Base-by-base conservation (phyloP, 2,329 filamentous ascomycete species). In the Stenocarpella maydis region DNA sequence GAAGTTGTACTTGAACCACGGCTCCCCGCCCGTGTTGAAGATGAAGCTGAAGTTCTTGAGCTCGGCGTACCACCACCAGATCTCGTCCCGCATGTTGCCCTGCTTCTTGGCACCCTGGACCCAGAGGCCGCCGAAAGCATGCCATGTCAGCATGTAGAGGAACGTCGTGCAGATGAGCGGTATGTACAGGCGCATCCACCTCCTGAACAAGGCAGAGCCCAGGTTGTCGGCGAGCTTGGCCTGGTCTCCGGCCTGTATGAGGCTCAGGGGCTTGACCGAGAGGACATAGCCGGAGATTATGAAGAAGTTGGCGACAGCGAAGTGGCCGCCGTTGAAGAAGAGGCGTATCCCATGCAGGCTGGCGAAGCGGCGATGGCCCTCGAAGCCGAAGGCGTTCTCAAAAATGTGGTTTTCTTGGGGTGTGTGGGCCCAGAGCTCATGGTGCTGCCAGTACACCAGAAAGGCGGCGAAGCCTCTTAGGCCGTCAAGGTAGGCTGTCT, bases 21-120 rank as follows among this genome's bases (percentile, higher is more conserved):
- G 84, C 12, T 84, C 79, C 1, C 85, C 86, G 8, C 88, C 87
- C 9, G 82, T 82, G 50, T 86, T 85, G 79, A 88, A 92, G 47
- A 91, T 76, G 75, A 90, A 92, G 77, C 86, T 92, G 79, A 90
- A 92, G 77, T 91, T 91, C 76, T 92, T 92, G 75, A 87, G 82
- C 75, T 92, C 87, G 70, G 76, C 70, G 72, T 85, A 86, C 74
- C 84, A 82, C 7, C 76, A 73, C 80, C 84, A 86, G 1, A 88
- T 71, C 73, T 90, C 87, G 14, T 82, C 83, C 9, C 75, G 71
- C 73, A 84, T 83, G 39, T 73, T 85, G 5, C 72, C 72, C 70
- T 85, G 77, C 14, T 78, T 76, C 17, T 79, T 77, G 26, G 77
- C 77, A 15, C 81, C 78, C 8, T 80, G 69, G 8, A 80, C 78